phyloP scores from a whole-genome alignment of 169 alveolate genomes.

The Plasmodium sp. region DNA sequence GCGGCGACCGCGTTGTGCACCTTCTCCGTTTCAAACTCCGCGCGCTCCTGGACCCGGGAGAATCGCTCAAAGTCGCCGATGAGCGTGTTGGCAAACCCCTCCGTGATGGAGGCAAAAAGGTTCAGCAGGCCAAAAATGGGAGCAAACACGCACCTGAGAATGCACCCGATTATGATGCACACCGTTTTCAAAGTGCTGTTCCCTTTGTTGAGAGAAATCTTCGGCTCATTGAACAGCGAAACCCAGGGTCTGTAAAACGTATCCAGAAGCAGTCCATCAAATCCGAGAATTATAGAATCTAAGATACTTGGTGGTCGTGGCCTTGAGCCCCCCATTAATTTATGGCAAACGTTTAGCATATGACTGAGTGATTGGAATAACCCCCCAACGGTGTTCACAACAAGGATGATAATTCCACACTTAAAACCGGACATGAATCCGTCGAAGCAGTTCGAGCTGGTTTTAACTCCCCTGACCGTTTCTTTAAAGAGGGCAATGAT shows the following conservation, averaged over 20 bases:
- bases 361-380: conserved; percentile 90
- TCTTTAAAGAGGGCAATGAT: conserved; percentile 82
- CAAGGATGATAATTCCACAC: conserved; percentile 88
- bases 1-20: conserved; percentile 49
- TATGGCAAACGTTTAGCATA: conserved; percentile 89
- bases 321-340: conserved; percentile 90
- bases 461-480: conserved; percentile 84
- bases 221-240: conserved; percentile 82
- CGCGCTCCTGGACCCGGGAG: conserved; percentile 85
- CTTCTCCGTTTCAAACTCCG: conserved; percentile 82
- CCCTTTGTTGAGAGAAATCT: conserved; percentile 79
- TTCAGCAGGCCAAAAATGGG: conserved; percentile 91
- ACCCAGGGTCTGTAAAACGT: conserved; percentile 92
- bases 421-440: conserved; percentile 91
- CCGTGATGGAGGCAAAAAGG: conserved; percentile 89
- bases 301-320: conserved; percentile 91
- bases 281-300: conserved; percentile 92
- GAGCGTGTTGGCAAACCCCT: conserved; percentile 91
- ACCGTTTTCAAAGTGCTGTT: conserved; percentile 65
- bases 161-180: conserved; percentile 65
- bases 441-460: conserved; percentile 82
- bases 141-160: conserved; percentile 84
- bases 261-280: conserved; percentile 89
- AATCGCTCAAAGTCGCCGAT: conserved; percentile 93
- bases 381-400: conserved; percentile 91